Conservation (phyloP, 352 stramenopile species). For the Phytophthora gonapodyides region DNA sequence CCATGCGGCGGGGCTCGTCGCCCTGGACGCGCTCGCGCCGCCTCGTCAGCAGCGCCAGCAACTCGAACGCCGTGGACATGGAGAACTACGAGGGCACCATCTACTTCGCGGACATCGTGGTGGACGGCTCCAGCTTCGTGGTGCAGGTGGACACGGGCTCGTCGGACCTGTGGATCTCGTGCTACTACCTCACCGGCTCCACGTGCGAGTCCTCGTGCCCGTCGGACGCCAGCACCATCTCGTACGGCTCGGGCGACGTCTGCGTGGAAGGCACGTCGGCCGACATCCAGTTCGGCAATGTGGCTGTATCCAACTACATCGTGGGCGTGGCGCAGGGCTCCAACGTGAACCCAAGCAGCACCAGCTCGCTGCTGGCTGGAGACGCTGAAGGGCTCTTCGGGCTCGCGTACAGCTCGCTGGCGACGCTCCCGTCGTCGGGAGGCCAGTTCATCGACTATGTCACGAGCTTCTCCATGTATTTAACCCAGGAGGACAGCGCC, state of each 20-base stretch:
- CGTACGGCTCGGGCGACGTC: constrained; percentile 68
- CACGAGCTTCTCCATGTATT: constrained; percentile 71
- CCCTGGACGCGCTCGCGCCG: constrained; percentile 27
- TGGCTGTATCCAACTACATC: constrained; percentile 52
- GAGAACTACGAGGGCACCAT: constrained; percentile 64
- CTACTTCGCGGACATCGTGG: constrained; percentile 64
- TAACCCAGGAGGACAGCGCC: constrained; percentile 46
- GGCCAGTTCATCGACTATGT: constrained; percentile 68
- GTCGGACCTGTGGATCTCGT: constrained; percentile 80
- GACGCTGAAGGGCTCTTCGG: constrained; percentile 68
- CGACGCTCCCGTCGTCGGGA: constrained; percentile 46
- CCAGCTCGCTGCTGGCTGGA: constrained; percentile 44
- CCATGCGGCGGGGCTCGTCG: constrained; percentile 22
- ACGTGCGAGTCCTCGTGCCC: constrained; percentile 58
- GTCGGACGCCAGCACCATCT: constrained; percentile 41
- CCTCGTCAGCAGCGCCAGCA: constrained; percentile 35
- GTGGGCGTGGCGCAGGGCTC: constrained; percentile 57
- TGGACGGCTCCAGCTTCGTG: constrained; percentile 46
- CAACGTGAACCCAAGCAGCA: constrained; percentile 51
- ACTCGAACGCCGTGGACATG: constrained; percentile 44
- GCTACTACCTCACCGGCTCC: constrained; percentile 47
- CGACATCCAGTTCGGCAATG: constrained; percentile 50
- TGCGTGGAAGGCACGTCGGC: constrained; percentile 55
- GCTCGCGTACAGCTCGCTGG: constrained; percentile 58
- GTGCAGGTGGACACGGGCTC: constrained; percentile 80